These are phyloP conservation scores for Sugiyamaella paludigena DNA, from an alignment of 1,139 yeast species.

Conservation along the genomic window DNA sequence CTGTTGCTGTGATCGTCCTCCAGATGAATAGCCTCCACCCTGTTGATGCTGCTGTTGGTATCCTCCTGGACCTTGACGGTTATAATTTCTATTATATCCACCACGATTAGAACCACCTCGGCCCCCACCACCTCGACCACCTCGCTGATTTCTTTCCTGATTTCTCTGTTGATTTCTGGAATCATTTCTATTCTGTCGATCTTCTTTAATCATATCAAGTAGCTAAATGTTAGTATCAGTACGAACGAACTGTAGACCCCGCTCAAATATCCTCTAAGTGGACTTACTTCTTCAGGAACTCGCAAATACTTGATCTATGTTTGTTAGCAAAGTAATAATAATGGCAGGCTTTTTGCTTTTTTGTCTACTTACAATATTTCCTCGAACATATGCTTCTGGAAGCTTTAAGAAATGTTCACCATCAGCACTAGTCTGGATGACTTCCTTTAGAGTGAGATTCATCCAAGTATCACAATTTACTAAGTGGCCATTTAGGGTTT, in stretches of 20 bases:
- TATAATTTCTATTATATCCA: conserved; percentile 25
- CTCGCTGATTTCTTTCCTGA: conserved; percentile 41
- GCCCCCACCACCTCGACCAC: conserved; percentile 26
- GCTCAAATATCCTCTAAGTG: background rate
- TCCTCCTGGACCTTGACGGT: conserved; percentile 13
- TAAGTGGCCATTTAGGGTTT: conserved; percentile 79
- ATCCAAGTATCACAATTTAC: conserved; percentile 92
- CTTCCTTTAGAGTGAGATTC: conserved; percentile 84
- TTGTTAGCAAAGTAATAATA: background rate
- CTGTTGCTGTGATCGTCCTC: conserved; percentile 5
- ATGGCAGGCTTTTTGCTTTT: background rate
- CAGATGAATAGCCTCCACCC: conserved; percentile 1
- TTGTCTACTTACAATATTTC: conserved; percentile 51
- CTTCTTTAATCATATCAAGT: conserved; percentile 63
- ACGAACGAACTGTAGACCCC: too few species aligned
- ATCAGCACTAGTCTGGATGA: conserved; percentile 64
- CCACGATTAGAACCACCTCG: conserved; percentile 27
- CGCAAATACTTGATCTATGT: conserved; percentile 57
- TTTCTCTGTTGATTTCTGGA: conserved; percentile 46
- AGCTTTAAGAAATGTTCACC: conserved; percentile 67
- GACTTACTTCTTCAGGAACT: conserved; percentile 52
- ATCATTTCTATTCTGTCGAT: conserved; percentile 66
- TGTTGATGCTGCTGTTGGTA: background rate
- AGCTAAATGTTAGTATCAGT: conserved; percentile 16
- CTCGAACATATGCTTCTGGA: conserved; percentile 80